phyloP scores from a whole-genome alignment of 495 filamentous ascomycete species.

The Trichoderma parareesei region DNA sequence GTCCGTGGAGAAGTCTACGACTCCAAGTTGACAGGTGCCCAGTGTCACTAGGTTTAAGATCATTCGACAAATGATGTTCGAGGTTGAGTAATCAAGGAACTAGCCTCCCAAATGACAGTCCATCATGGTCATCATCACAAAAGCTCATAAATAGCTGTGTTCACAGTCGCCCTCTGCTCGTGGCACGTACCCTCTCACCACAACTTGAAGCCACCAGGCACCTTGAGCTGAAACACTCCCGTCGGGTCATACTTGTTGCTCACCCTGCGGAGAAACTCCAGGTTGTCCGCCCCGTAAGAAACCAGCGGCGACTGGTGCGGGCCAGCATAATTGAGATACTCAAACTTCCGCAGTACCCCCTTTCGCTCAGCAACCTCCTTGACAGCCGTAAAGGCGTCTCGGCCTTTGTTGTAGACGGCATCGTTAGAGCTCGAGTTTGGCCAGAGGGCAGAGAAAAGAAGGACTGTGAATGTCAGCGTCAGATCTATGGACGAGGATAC shows the following conservation, averaged over 20 bases:
- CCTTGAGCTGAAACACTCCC: background rate
- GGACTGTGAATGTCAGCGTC: background rate
- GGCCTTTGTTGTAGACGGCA: background rate
- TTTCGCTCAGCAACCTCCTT: background rate
- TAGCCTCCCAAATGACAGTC: too few species aligned
- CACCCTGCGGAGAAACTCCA: background rate
- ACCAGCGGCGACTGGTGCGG: background rate
- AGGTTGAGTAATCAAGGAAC: too few species aligned
- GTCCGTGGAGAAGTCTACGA: too few species aligned
- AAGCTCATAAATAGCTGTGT: background rate
- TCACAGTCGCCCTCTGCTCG: background rate
- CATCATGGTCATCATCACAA: too few species aligned
- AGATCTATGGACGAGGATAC: background rate
- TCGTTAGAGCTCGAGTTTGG: background rate
- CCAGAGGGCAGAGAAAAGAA: background rate
- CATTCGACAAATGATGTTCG: too few species aligned
- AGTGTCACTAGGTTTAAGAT: too few species aligned
- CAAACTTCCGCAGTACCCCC: background rate
- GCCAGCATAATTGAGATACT: background rate
- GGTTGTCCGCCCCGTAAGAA: background rate
- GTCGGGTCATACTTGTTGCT: background rate
- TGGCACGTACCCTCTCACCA: background rate
- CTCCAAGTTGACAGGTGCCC: too few species aligned
- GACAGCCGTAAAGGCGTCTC: background rate
- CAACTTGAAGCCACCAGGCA: conserved; percentile 6